Conservation (phyloP, 257 asterid genomes). For the Orobanche coerulescens region DNA sequence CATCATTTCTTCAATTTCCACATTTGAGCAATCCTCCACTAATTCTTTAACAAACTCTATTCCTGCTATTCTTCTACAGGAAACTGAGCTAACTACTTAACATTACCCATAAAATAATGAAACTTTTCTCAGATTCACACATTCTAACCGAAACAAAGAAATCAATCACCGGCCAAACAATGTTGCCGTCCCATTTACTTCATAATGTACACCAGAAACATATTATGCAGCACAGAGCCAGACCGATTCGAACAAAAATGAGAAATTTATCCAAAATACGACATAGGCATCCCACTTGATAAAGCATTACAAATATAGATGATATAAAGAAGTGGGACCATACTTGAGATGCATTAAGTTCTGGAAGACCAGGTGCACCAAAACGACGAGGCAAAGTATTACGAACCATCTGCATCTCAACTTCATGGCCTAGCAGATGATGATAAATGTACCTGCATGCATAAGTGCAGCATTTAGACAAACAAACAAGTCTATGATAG, state of each 20-base stretch:
- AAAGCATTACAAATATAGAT: constrained; percentile 9
- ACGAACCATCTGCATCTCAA: constrained; percentile 98
- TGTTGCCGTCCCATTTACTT: not conserved
- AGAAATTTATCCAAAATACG: not conserved
- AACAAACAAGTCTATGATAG: not conserved
- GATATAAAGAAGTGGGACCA: constrained; percentile 12
- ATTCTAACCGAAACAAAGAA: not conserved
- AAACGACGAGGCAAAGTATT: constrained; percentile 91
- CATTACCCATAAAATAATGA: not conserved
- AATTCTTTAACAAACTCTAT: not conserved
- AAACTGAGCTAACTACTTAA: not conserved
- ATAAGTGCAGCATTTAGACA: not conserved
- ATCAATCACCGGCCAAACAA: not conserved
- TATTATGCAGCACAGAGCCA: not conserved
- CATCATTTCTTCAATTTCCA: not conserved
- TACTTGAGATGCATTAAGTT: constrained; percentile 98
- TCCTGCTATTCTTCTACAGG: not conserved
- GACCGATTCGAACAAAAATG: not conserved
- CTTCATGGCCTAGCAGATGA: constrained; percentile 97
- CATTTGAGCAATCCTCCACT: not conserved
- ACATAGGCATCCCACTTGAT: not conserved
- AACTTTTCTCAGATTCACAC: not conserved
- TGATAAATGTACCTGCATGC: constrained; percentile 82
- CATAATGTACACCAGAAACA: constrained; percentile 8
- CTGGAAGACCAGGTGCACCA: constrained; percentile 99